Percentiles rank a stretch among this genome's conserved stretches.
Conservation (phyloP, 805 yeast species). For the Spathaspora girioi region DNA sequence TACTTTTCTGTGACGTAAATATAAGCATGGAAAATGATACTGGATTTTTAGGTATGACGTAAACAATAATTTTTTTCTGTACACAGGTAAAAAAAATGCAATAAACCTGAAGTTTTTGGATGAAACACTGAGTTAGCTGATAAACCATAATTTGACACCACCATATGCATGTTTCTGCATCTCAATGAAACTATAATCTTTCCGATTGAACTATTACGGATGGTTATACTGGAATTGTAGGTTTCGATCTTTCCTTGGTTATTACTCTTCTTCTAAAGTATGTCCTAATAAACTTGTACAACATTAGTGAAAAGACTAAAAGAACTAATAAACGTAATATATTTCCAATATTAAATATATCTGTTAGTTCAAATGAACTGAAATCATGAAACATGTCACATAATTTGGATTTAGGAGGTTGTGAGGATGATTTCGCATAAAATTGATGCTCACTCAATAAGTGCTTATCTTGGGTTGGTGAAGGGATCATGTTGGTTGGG, state of each 20-base stretch:
- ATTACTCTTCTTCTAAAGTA: conserved; percentile 4
- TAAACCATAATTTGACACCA: too few species aligned
- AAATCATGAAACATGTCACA: background rate
- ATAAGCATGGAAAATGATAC: background rate
- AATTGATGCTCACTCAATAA: conserved; percentile 13
- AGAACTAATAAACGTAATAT: conserved; percentile 1
- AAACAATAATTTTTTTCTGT: background rate
- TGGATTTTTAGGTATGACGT: background rate
- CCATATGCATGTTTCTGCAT: background rate
- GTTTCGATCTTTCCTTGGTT: conserved; percentile 4
- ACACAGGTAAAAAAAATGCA: background rate
- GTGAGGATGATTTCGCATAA: conserved; percentile 3
- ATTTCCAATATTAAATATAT: background rate
- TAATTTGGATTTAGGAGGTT: background rate
- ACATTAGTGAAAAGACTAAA: background rate
- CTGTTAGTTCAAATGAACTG: background rate
- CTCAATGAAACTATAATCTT: background rate
- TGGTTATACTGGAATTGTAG: background rate
- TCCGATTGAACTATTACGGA: background rate
- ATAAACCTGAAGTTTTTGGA: background rate
- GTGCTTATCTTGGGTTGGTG: conserved; percentile 15
- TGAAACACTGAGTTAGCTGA: too few species aligned
- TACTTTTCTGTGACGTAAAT: background rate
- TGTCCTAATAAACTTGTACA: conserved; percentile 1
- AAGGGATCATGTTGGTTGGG: conserved; percentile 15